Base-by-base conservation (phyloP, 2,329 filamentous ascomycete genomes). In the Hypoxylon sp. region DNA sequence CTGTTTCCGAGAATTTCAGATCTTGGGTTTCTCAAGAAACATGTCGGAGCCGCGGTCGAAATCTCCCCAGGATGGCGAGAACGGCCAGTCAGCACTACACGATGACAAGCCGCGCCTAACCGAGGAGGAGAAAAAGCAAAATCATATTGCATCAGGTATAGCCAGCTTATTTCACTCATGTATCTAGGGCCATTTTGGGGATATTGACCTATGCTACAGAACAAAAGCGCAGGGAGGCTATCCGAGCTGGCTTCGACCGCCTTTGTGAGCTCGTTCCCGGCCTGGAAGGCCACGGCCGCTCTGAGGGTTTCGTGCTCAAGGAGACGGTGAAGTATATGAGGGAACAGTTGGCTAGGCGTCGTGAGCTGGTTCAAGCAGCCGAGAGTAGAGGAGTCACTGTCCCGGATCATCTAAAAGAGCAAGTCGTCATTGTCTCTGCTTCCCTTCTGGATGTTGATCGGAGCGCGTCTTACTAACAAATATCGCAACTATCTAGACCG, bases 251-350 rank as follows among this genome's bases (percentile, higher is more conserved):
- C 63, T 97, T 97, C 78, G 93, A 97, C 79, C 88, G 90, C 35
- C 86, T 97, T 27, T 92, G 92, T 14, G 88, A 90, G 59, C 85
- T 97, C 33, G 93, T 97, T 0, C 94, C 94, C 0, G 93, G 92
- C 0, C 85, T 97, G 59, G 88, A 93, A 74, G 94, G 94, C 0
- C 92, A 95, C 76, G 94, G 92, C 0, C 89, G 94, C 50, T 96
- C 93, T 71, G 94, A 97, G 79, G 93, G 92, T 30, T 85, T 94
- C 17, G 93, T 97, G n/a, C 84, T 97, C 22, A 89, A 90, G 70
- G 87, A 87, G 71, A 92, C 91, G 0, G 88, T 92, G 31, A 89
- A 91, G 13, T 91, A 85, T 69, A 90, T 92, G 76, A 84, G 84
- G 46, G 81, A 89, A 68, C 84, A 90, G 76, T 79, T 93, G 7